Evolutionary conservation across 2,329 filamentous ascomycete genomes (phyloP).

Genomic region (Capronia epimyces): DNA sequence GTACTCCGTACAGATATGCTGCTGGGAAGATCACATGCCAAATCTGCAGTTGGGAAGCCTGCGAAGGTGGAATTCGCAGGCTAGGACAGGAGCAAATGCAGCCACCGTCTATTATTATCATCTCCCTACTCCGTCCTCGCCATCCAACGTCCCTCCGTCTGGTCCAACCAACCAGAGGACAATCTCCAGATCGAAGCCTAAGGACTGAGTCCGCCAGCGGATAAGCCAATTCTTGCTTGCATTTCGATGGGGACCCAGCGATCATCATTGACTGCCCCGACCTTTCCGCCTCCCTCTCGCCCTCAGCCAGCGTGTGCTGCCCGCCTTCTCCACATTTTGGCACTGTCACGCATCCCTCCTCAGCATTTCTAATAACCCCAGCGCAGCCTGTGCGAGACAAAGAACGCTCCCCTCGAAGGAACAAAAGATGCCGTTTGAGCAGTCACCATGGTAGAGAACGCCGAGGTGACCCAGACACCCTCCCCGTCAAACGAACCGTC

Average conservation of each 20-base stretch:
- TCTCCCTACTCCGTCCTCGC: background rate
- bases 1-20: no score
- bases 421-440: slow-evolving; percentile 18
- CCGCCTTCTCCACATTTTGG: slow-evolving; percentile 4
- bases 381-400: background rate
- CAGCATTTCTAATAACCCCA: background rate
- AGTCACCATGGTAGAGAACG: slow-evolving; percentile 21
- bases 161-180: background rate
- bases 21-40: no score
- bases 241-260: background rate
- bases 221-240: background rate
- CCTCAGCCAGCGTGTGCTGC: background rate
- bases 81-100: no score
- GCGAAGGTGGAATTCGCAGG: no score
- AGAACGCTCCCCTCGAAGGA: slow-evolving; percentile 5
- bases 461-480: slow-evolving; percentile 20
- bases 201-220: background rate
- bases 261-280: slow-evolving; percentile 1
- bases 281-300: background rate
- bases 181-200: background rate
- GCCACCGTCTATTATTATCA: no score
- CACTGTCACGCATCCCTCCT: background rate
- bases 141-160: background rate
- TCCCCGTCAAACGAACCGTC: slow-evolving; percentile 15
- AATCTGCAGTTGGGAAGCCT: no score